Base-by-base conservation (phyloP, 1,284 basidiomycete species). In the Tetrapyrgos nigripes region DNA sequence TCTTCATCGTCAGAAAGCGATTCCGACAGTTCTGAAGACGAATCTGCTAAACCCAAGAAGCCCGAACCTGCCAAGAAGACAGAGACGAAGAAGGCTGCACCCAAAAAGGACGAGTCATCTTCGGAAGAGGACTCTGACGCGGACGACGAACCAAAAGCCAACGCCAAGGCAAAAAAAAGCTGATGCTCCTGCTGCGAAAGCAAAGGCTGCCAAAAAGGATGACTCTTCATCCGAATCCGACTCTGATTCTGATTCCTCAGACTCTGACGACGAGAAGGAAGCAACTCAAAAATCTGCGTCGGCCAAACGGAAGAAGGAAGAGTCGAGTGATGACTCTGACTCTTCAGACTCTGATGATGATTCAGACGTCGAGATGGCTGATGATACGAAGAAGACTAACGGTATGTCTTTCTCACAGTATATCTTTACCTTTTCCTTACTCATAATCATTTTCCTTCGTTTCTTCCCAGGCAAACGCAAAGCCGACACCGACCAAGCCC, bases 381-480 rank as follows among this genome's bases (percentile, higher is more conserved):
- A 76, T 53, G 63, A 23, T 14, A 61, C 60, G 5, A 59, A 57
- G 13, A 73, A 70, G 14, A 79, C 81, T 51, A 84, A 80, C 70
- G 80, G 81, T 80, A 37, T 52, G 74, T 72, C 33, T 13, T 29
- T 44, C 9, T 56, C 24, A 26, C 10, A 46, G 51, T 58, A 46
- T 55, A 53, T 33, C 23, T 24, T 52, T 45, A 56, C 33, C 43
- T n/a, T 21, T 37, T 50, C 9, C 55, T 35, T 35, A 48, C 55
- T 54, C 29, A 35, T 40, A 46, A 44, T 23, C 55, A 49, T 44
- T 64, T 17, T 59, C 31, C 59, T 43, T 44, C 26, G 56, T 33
- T 40, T n/a, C n/a, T n/a, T 19, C 26, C 56, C 61, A 82, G 87
- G 83, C 65, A 97, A 98, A 81, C 92, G 96, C 70, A 97, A 98